Percentiles rank a stretch among this genome's conserved stretches.
Evolutionary conservation across 2,329 filamentous ascomycete species (phyloP).

Genomic region (Macrophomina pseudophaseolina): DNA sequence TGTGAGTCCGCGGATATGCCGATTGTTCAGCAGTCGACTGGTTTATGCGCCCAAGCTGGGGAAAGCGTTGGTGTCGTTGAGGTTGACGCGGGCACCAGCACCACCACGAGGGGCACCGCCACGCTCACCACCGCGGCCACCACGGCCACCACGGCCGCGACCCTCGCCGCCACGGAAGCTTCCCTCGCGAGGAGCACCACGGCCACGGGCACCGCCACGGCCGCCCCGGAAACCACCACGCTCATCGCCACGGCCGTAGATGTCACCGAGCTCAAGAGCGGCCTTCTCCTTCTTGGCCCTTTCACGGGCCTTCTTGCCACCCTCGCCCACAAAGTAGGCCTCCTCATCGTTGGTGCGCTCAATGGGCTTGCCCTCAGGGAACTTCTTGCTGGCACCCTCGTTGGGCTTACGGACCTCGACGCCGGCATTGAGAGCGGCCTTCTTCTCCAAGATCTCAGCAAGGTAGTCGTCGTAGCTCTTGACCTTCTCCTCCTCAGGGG

Average conservation of each 20-base stretch:
- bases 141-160: conserved; percentile 56
- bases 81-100: conserved; percentile 58
- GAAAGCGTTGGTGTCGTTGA: conserved; percentile 58
- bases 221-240: conserved; percentile 37
- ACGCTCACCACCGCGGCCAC: conserved; percentile 44
- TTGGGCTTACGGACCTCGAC: conserved; percentile 86
- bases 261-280: conserved; percentile 82
- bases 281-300: conserved; percentile 93
- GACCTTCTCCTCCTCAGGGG: conserved; percentile 78
- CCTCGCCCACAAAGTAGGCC: conserved; percentile 75
- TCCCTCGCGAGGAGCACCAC: conserved; percentile 56
- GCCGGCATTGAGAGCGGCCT: conserved; percentile 69
- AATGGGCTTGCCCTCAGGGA: conserved; percentile 78
- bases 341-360: conserved; percentile 63
- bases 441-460: conserved; percentile 76
- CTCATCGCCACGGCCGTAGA: conserved; percentile 64
- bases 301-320: conserved; percentile 79
- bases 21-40: conserved; percentile 9
- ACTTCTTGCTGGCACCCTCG: conserved; percentile 94
- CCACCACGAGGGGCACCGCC: conserved; percentile 55
- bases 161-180: conserved; percentile 56
- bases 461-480: conserved; percentile 92
- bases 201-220: conserved; percentile 35
- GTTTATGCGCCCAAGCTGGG: conserved; percentile 56
- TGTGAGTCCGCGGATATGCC: conserved; percentile 3